Evolutionary conservation across 2,329 filamentous ascomycete genomes (phyloP).

Genomic region (Cercospora brassicicola): DNA sequence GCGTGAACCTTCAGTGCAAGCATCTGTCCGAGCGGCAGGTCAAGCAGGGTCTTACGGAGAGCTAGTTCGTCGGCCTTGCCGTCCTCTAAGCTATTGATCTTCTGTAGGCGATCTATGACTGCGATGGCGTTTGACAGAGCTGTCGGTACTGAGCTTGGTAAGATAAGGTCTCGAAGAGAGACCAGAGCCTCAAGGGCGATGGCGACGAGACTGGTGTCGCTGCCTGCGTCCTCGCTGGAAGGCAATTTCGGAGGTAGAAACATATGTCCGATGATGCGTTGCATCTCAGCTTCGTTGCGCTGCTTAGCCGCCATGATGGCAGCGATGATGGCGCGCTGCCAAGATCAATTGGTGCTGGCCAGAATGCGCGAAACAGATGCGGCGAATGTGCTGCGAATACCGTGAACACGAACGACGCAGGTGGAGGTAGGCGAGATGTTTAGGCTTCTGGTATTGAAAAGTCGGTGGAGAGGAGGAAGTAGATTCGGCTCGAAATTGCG

Average conservation of each 20-base stretch:
- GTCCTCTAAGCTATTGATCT: constrained; percentile 2
- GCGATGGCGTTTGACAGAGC: constrained; percentile 7
- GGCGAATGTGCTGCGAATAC: not conserved
- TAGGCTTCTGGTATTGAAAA: not conserved
- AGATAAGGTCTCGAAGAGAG: constrained; percentile 14
- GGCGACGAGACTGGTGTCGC: constrained; percentile 3
- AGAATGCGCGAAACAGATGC: not conserved
- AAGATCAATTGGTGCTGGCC: not conserved
- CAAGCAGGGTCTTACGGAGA: not conserved
- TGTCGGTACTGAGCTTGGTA: constrained; percentile 27
- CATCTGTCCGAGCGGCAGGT: constrained; percentile 6
- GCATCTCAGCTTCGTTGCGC: constrained; percentile 8
- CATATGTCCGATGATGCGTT: constrained; percentile 42
- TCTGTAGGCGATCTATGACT: not conserved
- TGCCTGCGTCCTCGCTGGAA: constrained; percentile 37
- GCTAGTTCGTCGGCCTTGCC: not conserved
- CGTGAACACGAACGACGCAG: not conserved
- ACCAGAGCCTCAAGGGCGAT: constrained; percentile 16
- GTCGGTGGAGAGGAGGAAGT: not conserved
- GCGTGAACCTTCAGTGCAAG: constrained; percentile 17
- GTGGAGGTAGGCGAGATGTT: not conserved
- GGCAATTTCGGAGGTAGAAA: constrained; percentile 47
- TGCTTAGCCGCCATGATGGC: not conserved
- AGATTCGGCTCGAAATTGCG: not conserved
- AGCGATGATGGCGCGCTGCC: not conserved